Percentiles rank a stretch among this genome's conserved stretches.
These are phyloP conservation scores for Turritis glabra DNA, from an alignment of 345 rosid species.

Conservation along the genomic window DNA sequence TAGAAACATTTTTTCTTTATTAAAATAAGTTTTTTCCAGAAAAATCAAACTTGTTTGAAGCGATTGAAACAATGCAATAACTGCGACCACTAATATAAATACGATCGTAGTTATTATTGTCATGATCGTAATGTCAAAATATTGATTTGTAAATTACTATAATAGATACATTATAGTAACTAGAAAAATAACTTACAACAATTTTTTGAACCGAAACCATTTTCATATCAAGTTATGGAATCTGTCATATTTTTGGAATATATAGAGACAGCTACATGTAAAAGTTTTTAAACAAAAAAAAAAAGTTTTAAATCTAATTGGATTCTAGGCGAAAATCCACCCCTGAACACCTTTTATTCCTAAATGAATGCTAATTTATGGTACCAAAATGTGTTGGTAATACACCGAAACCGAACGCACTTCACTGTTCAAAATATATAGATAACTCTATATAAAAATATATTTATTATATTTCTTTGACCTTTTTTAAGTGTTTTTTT, in stretches of 20 bases:
- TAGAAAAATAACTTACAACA: neutral
- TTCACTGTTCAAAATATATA: slow-evolving; percentile 17
- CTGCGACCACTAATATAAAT: too few relatives aligned
- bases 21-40: too few relatives aligned
- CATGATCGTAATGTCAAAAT: neutral
- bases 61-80: too few relatives aligned
- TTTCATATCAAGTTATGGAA: too few relatives aligned
- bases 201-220: neutral
- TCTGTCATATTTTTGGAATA: neutral
- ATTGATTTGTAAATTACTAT: neutral
- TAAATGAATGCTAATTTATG: slow-evolving; percentile 24
- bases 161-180: neutral
- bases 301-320: neutral
- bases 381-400: slow-evolving; percentile 9
- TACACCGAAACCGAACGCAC: slow-evolving; percentile 37
- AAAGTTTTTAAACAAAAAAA: neutral
- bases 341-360: slow-evolving; percentile 5
- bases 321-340: slow-evolving; percentile 24
- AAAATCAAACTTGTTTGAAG: too few relatives aligned
- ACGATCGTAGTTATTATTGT: too few relatives aligned
- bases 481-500: slow-evolving; percentile 20
- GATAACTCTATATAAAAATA: neutral
- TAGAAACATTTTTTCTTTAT: too few relatives aligned
- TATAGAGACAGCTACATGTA: neutral
- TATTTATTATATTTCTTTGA: slow-evolving; percentile 11